Base-by-base conservation (phyloP, 2,329 filamentous ascomycete genomes). In the Aureobasidium sp. region DNA sequence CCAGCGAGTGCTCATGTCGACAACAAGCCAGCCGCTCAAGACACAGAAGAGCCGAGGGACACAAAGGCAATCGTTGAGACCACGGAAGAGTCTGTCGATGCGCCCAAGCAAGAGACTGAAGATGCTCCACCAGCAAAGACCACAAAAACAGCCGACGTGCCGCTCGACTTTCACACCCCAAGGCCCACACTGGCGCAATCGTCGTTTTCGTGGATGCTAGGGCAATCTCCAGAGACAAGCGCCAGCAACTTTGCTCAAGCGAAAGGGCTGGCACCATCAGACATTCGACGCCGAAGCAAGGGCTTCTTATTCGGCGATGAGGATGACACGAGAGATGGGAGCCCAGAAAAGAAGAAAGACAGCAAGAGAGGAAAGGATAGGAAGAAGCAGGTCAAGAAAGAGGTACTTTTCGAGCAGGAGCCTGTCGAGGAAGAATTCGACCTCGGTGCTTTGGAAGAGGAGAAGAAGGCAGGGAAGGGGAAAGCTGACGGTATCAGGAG, bases 151-250 rank as follows among this genome's bases (percentile, higher is more conserved):
- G 1, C 57, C 22, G 35, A 52, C 11, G 7, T 50, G 5, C 61
- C 57, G 4, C 31, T 40, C 6, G 37, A 44, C 54, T 56, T 56
- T 37, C 52, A 50, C 42, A 54, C 61, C 29, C 61, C 61, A 27
- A 24, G 48, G 24, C 88, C 87, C 3, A 84, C 81, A 0, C 78
- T 91, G 37, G 86, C 87, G 1, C 87, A 89, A 66, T 90, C 88
- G 8, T 88, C 86, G 4, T 91, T 90, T 71, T 86, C 88, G 1
- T 91, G 87, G 86, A 91, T 91, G 87, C 78, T 91, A 2, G 85
- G 67, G 7, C 61, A 70, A 49, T 49, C 57, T 8, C 57, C 57
- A 22, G 60, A 64, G 9, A 47, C 50, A 11, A 63, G 39, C n/a
- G 19, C 60, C 14, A 58, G 49, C 49, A 60, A 52, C 9, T 65